These are phyloP conservation scores for Salix koriyanagi DNA, from an alignment of 345 rosid species.

Conservation along the genomic window DNA sequence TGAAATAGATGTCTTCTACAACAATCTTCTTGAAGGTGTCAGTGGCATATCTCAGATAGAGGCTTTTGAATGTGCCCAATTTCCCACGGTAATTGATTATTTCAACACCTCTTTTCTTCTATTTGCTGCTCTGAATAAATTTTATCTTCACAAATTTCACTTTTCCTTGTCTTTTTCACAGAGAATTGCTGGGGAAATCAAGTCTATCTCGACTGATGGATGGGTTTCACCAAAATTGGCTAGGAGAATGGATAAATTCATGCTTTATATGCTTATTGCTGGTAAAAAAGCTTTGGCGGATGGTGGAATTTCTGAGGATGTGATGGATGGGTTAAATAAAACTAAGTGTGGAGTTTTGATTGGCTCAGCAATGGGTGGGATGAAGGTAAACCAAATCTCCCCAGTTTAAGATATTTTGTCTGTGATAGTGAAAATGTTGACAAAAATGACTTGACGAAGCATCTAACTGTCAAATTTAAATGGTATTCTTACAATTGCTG, in stretches of 20 bases:
- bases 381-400: constrained; percentile 54
- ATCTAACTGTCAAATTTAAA: not conserved
- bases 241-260: constrained; percentile 91
- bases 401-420: not conserved
- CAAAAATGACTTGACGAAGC: not conserved
- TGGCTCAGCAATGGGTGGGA: constrained; percentile 94
- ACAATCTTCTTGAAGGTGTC: constrained; percentile 77
- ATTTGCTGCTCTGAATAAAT: constrained; percentile 1
- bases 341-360: constrained; percentile 82
- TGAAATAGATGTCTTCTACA: constrained; percentile 67
- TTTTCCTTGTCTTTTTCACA: constrained; percentile 13
- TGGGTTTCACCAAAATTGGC: constrained; percentile 84
- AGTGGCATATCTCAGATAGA: constrained; percentile 89
- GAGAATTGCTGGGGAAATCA: constrained; percentile 96
- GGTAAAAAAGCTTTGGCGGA: constrained; percentile 92
- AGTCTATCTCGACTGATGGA: constrained; percentile 77
- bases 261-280: constrained; percentile 90
- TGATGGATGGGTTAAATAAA: constrained; percentile 74
- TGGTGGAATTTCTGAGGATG: constrained; percentile 77
- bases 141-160: not conserved
- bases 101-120: constrained; percentile 6
- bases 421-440: not conserved
- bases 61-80: constrained; percentile 74
- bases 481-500: not conserved
- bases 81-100: constrained; percentile 52